Evolutionary conservation across 164 flowering plant genomes (phyloP).

Genomic region (Chimonanthus salicifolius): DNA sequence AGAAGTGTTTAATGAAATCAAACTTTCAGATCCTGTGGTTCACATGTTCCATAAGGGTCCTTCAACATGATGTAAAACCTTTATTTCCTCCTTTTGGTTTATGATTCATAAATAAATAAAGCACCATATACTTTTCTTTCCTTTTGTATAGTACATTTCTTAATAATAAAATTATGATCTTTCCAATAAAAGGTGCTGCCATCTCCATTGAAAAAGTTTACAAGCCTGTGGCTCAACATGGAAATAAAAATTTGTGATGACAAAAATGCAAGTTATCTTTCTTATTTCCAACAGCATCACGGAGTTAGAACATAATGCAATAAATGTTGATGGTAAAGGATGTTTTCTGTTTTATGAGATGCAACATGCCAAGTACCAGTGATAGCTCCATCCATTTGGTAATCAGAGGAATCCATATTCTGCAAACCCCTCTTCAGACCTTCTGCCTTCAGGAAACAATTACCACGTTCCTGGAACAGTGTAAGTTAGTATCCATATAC

Average conservation of each 20-base stretch:
- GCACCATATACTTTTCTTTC: too few relatives aligned
- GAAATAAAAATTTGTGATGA: not conserved
- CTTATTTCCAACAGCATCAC: constrained; percentile 4
- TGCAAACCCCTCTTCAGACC: constrained; percentile 74
- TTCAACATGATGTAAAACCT: too few relatives aligned
- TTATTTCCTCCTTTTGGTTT: too few relatives aligned
- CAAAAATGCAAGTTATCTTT: not conserved
- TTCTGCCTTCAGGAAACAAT: constrained; percentile 45
- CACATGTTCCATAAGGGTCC: too few relatives aligned
- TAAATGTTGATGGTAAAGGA: not conserved
- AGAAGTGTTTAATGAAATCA: not conserved
- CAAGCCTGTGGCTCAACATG: not conserved
- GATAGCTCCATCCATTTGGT: constrained; percentile 57
- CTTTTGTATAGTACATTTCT: not conserved
- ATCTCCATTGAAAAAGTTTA: not conserved
- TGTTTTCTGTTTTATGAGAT: constrained; percentile 4
- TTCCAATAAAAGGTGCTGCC: not conserved
- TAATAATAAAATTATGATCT: too few relatives aligned
- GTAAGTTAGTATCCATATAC: constrained; percentile 6
- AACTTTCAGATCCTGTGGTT: too few relatives aligned
- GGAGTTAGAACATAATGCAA: not conserved
- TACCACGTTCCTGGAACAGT: constrained; percentile 43
- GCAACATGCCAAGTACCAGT: constrained; percentile 32
- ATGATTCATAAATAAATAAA: too few relatives aligned
- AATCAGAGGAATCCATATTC: constrained; percentile 66